Evolutionary conservation across 2,329 filamentous ascomycete species (phyloP).

Genomic region (Diaporthe vexans): DNA sequence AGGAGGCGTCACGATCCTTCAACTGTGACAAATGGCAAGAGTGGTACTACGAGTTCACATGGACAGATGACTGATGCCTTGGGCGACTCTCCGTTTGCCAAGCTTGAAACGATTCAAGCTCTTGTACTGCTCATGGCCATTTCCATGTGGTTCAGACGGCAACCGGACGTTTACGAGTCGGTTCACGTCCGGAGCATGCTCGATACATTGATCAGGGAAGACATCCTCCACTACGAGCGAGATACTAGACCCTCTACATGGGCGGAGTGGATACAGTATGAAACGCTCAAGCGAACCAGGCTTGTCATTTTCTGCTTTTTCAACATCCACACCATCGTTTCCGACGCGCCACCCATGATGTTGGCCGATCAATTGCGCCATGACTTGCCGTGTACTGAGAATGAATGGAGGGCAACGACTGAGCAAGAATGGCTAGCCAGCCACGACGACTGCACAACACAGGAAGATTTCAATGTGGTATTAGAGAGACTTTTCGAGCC

Average conservation of each 20-base stretch:
- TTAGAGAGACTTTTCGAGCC: background rate
- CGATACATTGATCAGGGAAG: background rate
- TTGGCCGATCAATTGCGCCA: background rate
- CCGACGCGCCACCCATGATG: slow-evolving; percentile 3
- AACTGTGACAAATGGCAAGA: background rate
- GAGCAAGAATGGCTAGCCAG: slow-evolving; percentile 5
- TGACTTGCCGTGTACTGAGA: slow-evolving; percentile 3
- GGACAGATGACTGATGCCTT: background rate
- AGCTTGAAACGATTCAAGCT: background rate
- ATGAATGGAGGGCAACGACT: background rate
- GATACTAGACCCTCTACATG: background rate
- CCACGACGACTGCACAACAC: background rate
- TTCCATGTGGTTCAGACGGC: slow-evolving; percentile 1
- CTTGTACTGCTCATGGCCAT: background rate
- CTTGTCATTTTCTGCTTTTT: slow-evolving; percentile 1
- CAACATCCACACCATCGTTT: background rate
- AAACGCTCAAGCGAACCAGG: background rate
- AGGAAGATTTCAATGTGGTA: background rate
- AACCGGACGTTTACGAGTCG: background rate
- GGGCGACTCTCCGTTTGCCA: background rate
- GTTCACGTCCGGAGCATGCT: background rate
- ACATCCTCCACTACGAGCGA: background rate
- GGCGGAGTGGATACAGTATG: slow-evolving; percentile 6
- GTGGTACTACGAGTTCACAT: background rate
- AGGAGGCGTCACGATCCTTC: background rate